Base-by-base conservation (phyloP, 2,329 filamentous ascomycete species). In the Aureobasidium vineae region DNA sequence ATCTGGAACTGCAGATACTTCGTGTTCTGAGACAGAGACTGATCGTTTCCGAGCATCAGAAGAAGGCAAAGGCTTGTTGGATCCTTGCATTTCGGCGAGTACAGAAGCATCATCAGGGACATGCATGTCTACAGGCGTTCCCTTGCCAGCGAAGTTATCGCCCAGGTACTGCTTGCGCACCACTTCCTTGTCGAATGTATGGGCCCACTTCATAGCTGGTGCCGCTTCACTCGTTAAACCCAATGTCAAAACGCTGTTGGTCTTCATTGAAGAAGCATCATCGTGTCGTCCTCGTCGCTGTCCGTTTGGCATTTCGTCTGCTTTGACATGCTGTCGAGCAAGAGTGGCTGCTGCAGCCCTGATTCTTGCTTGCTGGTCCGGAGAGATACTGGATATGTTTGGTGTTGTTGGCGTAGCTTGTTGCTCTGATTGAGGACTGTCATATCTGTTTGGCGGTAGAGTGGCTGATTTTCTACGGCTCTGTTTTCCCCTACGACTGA, bases 161-260 rank as follows among this genome's bases (percentile, higher is more conserved):
- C 87, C 86, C 61, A 98, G 83, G 77, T 98, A 98, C n/a, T 91
- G 88, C 70, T 91, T 88, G 64, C 92, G 88, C 69, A 96, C 89
- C 8, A 89, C 83, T 73, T 95, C 88, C 78, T 95, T 96, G 78
- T 98, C 95, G 75, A 97, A 98, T 73, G 92, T 92, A 77, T 84
- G 94, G 38, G 94, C 92, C 95, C 95, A 99, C 77, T 97, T 96
- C 88, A 99, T 89, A 1, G 95, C 95, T 28, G 92, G 90, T 10
- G 90, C 95, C 21, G 93, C 94, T 76, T 97, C 95, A 63, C 84
- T 92, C 73, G 93, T 83, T 69, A 98, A 89, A 75, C 97, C 93
- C 54, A 98, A 81, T 3, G 92, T 97, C 73, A 97, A 84, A 66
- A 96, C 86, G 70, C 95, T 99, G 77, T 88, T 93, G 3, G 92